Conservation (phyloP, 768 basidiomycete genomes). For the Tricholoma furcatifolium region DNA sequence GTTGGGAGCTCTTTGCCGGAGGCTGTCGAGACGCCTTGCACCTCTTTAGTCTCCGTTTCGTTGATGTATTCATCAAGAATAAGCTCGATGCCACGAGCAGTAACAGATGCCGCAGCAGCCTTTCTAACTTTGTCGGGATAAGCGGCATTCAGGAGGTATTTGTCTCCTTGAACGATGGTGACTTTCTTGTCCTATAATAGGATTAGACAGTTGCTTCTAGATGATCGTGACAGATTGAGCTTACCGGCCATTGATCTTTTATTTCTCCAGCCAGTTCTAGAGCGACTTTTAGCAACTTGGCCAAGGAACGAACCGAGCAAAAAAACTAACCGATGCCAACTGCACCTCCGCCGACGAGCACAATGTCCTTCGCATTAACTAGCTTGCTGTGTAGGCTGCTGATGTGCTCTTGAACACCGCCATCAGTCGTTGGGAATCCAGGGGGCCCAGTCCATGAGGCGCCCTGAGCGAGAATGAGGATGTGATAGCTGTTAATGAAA, state of each 20-base stretch:
- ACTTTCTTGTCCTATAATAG: conserved; percentile 43
- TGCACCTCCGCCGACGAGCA: conserved; percentile 58
- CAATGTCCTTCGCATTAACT: conserved; percentile 38
- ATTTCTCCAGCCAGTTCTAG: conserved; percentile 45
- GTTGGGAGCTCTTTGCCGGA: conserved; percentile 43
- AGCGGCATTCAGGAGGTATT: conserved; percentile 49
- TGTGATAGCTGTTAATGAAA: conserved; percentile 37
- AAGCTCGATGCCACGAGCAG: conserved; percentile 47
- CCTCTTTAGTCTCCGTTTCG: conserved; percentile 36
- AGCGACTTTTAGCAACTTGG: neutral
- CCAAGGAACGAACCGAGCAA: neutral
- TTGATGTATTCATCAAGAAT: conserved; percentile 57
- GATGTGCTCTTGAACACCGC: conserved; percentile 27
- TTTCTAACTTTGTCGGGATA: conserved; percentile 59
- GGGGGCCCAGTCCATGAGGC: conserved; percentile 50
- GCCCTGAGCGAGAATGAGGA: conserved; percentile 63
- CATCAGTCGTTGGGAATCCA: conserved; percentile 39
- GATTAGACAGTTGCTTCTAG: neutral
- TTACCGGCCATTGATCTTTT: conserved; percentile 38
- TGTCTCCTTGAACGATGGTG: conserved; percentile 61
- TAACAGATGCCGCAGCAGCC: conserved; percentile 38
- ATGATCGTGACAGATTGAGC: conserved; percentile 18
- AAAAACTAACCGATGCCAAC: conserved; percentile 45
- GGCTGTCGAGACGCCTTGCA: conserved; percentile 45
- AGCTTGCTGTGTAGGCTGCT: conserved; percentile 32